A percentile compares a stretch with the other conserved stretches of the same genome.
phyloP scores from a whole-genome alignment of 225 moss, liverwort and hornwort genomes.

The Neckera pumila region DNA sequence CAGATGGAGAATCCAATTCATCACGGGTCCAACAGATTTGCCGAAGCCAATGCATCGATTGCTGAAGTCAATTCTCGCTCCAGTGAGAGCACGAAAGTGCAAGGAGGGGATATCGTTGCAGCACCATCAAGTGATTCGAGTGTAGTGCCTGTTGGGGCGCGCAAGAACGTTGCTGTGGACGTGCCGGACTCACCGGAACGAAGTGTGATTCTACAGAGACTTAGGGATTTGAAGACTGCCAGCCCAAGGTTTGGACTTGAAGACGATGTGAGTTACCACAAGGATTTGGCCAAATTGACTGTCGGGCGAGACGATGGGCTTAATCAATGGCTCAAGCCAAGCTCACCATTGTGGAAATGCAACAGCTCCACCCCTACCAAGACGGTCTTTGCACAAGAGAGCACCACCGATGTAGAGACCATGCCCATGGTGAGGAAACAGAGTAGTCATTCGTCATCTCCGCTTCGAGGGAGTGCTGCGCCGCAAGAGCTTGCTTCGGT shows the following conservation, averaged over 20 bases:
- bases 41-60: not conserved
- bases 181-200: slow-evolving; percentile 18
- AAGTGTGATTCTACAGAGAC: slow-evolving; percentile 1
- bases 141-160: not conserved
- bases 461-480: not conserved
- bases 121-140: not conserved
- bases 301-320: slow-evolving; percentile 4
- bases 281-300: slow-evolving; percentile 5
- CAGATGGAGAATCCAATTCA: not conserved
- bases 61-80: not conserved
- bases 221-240: not conserved
- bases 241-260: slow-evolving; percentile 5
- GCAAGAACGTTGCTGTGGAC: slow-evolving; percentile 4
- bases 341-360: slow-evolving; percentile 2
- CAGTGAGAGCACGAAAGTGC: not conserved
- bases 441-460: not conserved
- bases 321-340: slow-evolving; percentile 6
- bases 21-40: not conserved
- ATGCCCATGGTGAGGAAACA: not conserved
- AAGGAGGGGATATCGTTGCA: not conserved
- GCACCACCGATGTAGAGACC: not conserved
- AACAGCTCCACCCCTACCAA: not conserved
- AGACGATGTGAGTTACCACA: slow-evolving; percentile 5
- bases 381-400: not conserved
- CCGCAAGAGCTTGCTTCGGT: not conserved